Percentiles rank a stretch among this genome's conserved stretches.
Conservation (phyloP, 345 rosid genomes). For the Linum usitatissimum region DNA sequence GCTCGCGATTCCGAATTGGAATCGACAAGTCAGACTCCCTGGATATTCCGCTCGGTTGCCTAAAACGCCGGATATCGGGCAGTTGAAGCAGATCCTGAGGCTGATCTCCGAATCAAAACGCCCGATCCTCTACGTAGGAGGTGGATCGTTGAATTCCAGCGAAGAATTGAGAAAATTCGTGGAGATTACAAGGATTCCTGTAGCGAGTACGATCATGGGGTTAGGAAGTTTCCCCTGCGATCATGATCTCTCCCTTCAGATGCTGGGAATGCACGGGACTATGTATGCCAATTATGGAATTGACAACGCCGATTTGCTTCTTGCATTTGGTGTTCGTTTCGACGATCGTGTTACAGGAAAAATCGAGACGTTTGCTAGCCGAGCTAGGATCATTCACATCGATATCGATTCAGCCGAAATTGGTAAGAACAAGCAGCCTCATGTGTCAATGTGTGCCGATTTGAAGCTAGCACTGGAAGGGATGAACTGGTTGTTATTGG, state of each 20-base stretch:
- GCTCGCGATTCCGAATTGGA: conserved; percentile 71
- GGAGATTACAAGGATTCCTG: conserved; percentile 81
- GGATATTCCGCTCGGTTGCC: conserved; percentile 80
- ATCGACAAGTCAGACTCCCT: conserved; percentile 38
- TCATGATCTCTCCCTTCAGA: conserved; percentile 59
- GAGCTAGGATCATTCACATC: conserved; percentile 89
- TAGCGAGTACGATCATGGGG: conserved; percentile 97
- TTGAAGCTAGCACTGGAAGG: conserved; percentile 69
- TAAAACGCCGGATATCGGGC: conserved; percentile 39
- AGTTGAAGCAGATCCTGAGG: conserved; percentile 74
- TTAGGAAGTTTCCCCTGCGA: conserved; percentile 57
- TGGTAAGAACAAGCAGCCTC: conserved; percentile 98
- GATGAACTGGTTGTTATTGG: conserved; percentile 45
- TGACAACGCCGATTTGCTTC: conserved; percentile 71
- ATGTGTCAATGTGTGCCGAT: conserved; percentile 80
- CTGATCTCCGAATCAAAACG: conserved; percentile 62
- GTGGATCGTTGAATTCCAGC: conserved; percentile 92
- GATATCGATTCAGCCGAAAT: conserved; percentile 94
- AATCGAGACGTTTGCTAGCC: conserved; percentile 86
- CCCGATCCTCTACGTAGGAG: conserved; percentile 92
- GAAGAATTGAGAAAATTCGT: conserved; percentile 72
- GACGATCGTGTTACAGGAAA: conserved; percentile 97
- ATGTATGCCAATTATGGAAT: conserved; percentile 87
- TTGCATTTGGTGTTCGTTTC: conserved; percentile 92
- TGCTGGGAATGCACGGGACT: conserved; percentile 99